Conservation (phyloP, 345 rosid genomes). For the Salix suchowensis region DNA sequence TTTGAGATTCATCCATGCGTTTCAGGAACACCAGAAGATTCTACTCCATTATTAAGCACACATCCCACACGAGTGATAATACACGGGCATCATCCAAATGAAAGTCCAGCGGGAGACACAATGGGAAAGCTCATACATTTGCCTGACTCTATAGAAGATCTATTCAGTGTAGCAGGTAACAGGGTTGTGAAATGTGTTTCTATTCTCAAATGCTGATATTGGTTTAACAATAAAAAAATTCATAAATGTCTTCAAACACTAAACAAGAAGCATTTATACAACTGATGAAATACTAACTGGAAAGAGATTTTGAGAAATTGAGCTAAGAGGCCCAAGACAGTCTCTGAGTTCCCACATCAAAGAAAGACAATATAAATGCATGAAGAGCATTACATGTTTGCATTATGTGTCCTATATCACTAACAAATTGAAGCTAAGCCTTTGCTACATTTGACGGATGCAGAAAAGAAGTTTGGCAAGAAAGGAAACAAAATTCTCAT, state of each 20-base stretch:
- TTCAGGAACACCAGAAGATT: conserved; percentile 39
- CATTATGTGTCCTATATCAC: neutral
- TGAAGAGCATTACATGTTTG: neutral
- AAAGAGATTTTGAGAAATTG: neutral
- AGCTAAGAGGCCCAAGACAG: neutral
- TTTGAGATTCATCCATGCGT: neutral
- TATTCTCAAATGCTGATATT: neutral
- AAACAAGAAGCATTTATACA: no score
- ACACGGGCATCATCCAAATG: conserved; percentile 61
- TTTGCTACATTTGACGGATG: conserved; percentile 21
- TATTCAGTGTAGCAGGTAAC: conserved; percentile 74
- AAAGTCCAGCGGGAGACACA: conserved; percentile 26
- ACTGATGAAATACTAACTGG: neutral
- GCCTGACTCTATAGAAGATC: conserved; percentile 63
- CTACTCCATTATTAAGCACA: conserved; percentile 25
- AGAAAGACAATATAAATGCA: neutral
- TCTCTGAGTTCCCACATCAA: neutral
- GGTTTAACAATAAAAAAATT: neutral
- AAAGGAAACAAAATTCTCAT: conserved; percentile 61
- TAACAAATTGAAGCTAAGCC: conserved; percentile 2
- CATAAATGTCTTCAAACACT: neutral
- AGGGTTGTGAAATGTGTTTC: neutral
- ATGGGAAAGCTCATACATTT: conserved; percentile 64
- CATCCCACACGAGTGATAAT: conserved; percentile 56
- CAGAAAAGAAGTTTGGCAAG: conserved; percentile 74